Evolutionary conservation across 805 yeast species (phyloP).

Genomic region (Ogataea trehaloabstinens): DNA sequence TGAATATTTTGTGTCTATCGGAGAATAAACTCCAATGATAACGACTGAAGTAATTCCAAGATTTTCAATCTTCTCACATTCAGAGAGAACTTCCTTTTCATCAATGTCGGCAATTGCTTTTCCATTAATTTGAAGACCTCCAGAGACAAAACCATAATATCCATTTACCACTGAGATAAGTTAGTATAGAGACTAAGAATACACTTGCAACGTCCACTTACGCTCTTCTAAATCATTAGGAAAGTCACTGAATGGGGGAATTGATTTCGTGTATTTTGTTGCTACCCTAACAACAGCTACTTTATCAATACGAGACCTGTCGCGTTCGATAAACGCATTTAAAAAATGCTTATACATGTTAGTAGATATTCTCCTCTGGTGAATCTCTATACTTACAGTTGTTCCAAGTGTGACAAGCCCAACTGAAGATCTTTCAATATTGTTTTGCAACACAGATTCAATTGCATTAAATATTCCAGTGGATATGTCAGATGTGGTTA

Average conservation of each 20-base stretch:
- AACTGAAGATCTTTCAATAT: slow-evolving; percentile 25
- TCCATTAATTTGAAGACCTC: slow-evolving; percentile 43
- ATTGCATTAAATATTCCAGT: slow-evolving; percentile 40
- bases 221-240: slow-evolving; percentile 37
- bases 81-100: slow-evolving; percentile 19
- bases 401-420: slow-evolving; percentile 46
- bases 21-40: slow-evolving; percentile 40
- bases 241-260: slow-evolving; percentile 43
- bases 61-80: slow-evolving; percentile 27
- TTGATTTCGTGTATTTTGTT: slow-evolving; percentile 37
- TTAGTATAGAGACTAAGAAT: slow-evolving; percentile 1
- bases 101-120: slow-evolving; percentile 32
- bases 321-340: slow-evolving; percentile 47
- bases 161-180: slow-evolving; percentile 29
- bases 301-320: slow-evolving; percentile 36
- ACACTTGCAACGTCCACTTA: slow-evolving; percentile 1
- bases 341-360: slow-evolving; percentile 35
- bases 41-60: slow-evolving; percentile 37
- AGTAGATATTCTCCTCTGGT: too few species aligned
- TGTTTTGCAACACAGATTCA: slow-evolving; percentile 26
- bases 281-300: slow-evolving; percentile 44
- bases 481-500: slow-evolving; percentile 42
- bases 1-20: slow-evolving; percentile 26
- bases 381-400: slow-evolving; percentile 22
- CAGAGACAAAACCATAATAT: slow-evolving; percentile 34